Base-by-base conservation (phyloP, 2,329 filamentous ascomycete species). In the Aureobasidium sp. region DNA sequence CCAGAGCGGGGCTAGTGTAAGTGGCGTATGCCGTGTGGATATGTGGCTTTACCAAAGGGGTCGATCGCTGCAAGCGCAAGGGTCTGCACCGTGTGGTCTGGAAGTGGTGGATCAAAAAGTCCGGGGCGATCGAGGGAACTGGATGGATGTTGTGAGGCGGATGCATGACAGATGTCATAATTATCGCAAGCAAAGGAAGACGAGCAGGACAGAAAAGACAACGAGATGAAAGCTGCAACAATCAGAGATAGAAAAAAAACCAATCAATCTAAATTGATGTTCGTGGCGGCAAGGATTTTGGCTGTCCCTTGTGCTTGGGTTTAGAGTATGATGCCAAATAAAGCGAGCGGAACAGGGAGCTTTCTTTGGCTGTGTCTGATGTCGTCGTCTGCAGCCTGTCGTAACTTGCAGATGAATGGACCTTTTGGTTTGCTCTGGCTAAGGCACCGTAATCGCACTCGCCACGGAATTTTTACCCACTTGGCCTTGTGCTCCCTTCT, bases 401-500 rank as follows among this genome's bases (percentile, higher is more conserved):
- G 50, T 30, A 39, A 41, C 44, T 47, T 47, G 44, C 25, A 47
- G 44, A 30, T 47, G 44, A 7, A 7, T 32, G 14, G 5, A 8
- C 16, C n/a, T 14, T 10, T 30, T 47, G 29, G 29, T 34, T 49
- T 49, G 47, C 16, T 49, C 13, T 47, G 25, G 44, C 45, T 48
- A 14, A 27, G n/a, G 45, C 45, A 7, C 16, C 3, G 16, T 5
- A 50, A 10, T 30, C 16, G 50, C 50, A 50, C 4, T 30, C 16
- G 50, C 50, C 50, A 54, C 50, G 21, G 21, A 32, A 21, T 54
- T 54, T 54, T 53, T 37, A 37, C 11, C 34, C 14, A 25, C 49
- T 53, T 37, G 30, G 36, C 36, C 37, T 54, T 54, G 50, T 54
- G 50, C 50, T 54, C 37, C 50, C 50, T 42, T 54, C 50, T 32